Base-by-base conservation (phyloP, 805 yeast species). In the Ogataea neopini region DNA sequence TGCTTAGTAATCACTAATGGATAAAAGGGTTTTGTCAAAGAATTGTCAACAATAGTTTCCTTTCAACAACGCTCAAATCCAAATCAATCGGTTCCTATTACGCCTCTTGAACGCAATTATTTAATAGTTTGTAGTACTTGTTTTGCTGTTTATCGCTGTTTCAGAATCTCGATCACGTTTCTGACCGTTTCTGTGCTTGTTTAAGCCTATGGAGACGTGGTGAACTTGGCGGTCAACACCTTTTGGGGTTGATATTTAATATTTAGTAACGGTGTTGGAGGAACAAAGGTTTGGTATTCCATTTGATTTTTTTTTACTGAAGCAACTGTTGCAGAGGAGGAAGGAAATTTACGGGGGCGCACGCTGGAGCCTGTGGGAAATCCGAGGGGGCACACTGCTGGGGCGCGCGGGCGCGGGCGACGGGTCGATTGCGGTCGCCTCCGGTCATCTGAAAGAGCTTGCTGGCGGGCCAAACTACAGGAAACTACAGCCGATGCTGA, bases 311-410 rank as follows among this genome's bases (percentile, higher is more conserved):
- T 34, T 34, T 32, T 26, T 9, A 26, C 25, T 39, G 15, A 39
- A 39, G 42, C 42, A 39, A 39, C 17, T 39, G 42, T 17, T 39
- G 42, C 42, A 39, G 42, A 30, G 42, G 34, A 30, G 42, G 25
- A 8, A 22, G 25, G 25, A 22, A 6, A 22, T 22, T 22, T 22
- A 22, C 25, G 25, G 25, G 25, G 25, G 25, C 25, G 25, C 25
- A 22, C 25, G 25, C 25, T 22, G 5, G 30, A n/a, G 30, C 30
- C 30, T 9, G 30, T 13, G 14, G 30, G 5, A 28, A 6, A 6
- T 6, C 14, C 6, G 30, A n/a, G 25, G 25, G 25, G 8, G 25
- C 25, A 5, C 7, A 5, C 7, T 6, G 8, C 25, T 5, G 25
- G 25, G 8, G 8, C 25, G 8, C 25, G 8, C 8, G 25, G 25